Evolutionary conservation across 2,329 filamentous ascomycete genomes (phyloP), one percentile per base, ranked within the genome.

Genomic region (Aspergillus puulaauensis): DNA sequence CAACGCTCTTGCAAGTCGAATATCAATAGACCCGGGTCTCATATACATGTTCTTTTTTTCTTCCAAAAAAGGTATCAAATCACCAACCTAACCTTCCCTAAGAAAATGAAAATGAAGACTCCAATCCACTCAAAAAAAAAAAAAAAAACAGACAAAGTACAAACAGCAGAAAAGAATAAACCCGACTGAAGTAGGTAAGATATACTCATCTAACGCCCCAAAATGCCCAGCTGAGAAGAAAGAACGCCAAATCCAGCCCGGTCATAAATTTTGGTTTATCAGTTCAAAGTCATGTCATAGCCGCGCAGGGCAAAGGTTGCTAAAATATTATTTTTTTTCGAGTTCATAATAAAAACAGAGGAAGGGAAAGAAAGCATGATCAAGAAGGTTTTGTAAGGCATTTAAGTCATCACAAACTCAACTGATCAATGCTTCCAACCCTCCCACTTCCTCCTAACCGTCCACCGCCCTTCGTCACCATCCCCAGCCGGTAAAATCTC

Each of bases 391-490:
- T 12, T 37, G 24, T 11, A 8, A 31, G 27, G 9, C 27, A 31
- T 31, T 31, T 9, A 46, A 8, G 3, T n/a, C 17, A 57, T 76
- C 65, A 81, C 58, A 81, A 65, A 68, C 79, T 81, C 66, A 81
- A 65, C 64, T 79, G 75, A 67, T 81, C 79, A 61, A 80, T 70
- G 63, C 79, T 81, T 41, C 76, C 76, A 8, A 79, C 76, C 58
- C 77, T 64, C 19, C 71, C 74, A 53, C 73, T 72, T 15, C 73
- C 75, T 8, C 74, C 77, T 46, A 76, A 64, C 50, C 76, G 66
- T 35, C 74, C 77, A 44, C 75, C 75, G 6, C 73, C 75, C 57
- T 74, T 78, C 5, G 76, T 79, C 21, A 80, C 78, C 73, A 80
- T 75, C 4, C 79, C 79, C 6, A 81, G 61, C 8, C 75, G 72